Evolutionary conservation across 2,329 filamentous ascomycete species (phyloP), one percentile per base, ranked within the genome.

Genomic region (Colletotrichum sp.): DNA sequence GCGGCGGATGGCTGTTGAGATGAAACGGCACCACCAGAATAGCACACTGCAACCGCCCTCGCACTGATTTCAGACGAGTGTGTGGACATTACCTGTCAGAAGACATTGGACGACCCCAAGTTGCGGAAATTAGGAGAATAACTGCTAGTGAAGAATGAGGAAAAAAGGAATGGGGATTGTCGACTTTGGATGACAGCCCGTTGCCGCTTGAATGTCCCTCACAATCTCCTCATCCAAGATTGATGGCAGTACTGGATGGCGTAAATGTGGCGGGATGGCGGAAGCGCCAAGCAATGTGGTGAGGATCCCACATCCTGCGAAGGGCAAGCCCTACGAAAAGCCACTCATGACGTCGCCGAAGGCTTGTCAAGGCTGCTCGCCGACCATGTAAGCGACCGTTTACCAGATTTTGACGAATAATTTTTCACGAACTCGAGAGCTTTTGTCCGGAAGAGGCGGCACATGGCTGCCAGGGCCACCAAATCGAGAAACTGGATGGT

Each of bases 51-150:
- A 36, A 52, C 68, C 13, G 44, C 57, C 34, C n/a, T 68, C 71
- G 65, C 64, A 69, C 18, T 52, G 32, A 74, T 63, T 74, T 76
- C 74, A 74, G 74, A 74, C 30, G 74, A 52, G 59, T 36, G 59
- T 44, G 62, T 68, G 62, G 24, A 39, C 64, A 65, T 65, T 21
- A 26, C 44, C 65, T 49, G 64, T 72, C 44, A 70, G 68, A 70
- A 65, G 60, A 77, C 36, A 72, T 72, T 68, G 64, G 76, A 76
- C 49, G 75, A 69, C 49, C 71, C 71, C 28, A 21, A 36, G 28
- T 12, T 32, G 71, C 55, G 55, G 39, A 44, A 30, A 59, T 59
- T 64, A 67, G 63, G 60, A 55, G 44, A 49, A 64, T 68, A n/a
- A 44, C 26, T 64, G 59, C 62, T 59, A 32, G 62, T 32, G 39